These are phyloP conservation scores for Penicillium taxi DNA, from an alignment of 495 filamentous ascomycete genomes.

Conservation along the genomic window DNA sequence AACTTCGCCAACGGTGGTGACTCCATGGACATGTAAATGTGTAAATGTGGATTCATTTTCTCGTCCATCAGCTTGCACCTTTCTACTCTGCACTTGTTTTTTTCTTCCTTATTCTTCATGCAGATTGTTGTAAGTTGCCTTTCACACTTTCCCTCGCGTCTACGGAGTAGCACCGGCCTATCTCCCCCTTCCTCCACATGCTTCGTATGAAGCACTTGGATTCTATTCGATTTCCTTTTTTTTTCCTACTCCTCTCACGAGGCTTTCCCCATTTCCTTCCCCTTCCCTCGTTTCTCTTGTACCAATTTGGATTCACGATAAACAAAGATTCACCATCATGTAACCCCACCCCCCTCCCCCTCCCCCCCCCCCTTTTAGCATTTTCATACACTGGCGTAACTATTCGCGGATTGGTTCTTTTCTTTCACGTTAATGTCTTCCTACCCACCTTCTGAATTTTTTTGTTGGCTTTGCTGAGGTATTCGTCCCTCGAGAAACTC, in stretches of 20 bases:
- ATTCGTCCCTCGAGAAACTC: too few relatives aligned
- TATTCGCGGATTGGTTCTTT: constrained; percentile 29
- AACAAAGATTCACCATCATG: constrained; percentile 55
- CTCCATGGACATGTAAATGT: constrained; percentile 94
- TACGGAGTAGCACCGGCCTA: background rate
- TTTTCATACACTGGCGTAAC: constrained; percentile 43
- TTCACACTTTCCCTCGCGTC: background rate
- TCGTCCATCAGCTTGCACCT: background rate
- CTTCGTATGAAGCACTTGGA: constrained; percentile 1
- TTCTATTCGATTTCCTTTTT: constrained; percentile 9
- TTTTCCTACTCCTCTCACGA: constrained; percentile 2
- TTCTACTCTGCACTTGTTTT: too few relatives aligned
- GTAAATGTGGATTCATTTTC: background rate
- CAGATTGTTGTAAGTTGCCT: too few relatives aligned
- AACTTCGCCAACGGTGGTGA: constrained; percentile 86
- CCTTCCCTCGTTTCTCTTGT: constrained; percentile 13
- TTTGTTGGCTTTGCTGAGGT: too few relatives aligned
- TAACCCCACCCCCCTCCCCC: constrained; percentile 32
- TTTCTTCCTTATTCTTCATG: too few relatives aligned
- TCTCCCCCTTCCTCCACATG: background rate
- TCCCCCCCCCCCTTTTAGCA: constrained; percentile 24
- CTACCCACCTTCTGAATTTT: constrained; percentile 8
- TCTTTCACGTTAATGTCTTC: constrained; percentile 25
- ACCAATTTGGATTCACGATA: constrained; percentile 38
- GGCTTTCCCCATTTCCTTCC: constrained; percentile 6